Base-by-base conservation (phyloP, 352 stramenopile species). In the Phytophthora nicotianae region DNA sequence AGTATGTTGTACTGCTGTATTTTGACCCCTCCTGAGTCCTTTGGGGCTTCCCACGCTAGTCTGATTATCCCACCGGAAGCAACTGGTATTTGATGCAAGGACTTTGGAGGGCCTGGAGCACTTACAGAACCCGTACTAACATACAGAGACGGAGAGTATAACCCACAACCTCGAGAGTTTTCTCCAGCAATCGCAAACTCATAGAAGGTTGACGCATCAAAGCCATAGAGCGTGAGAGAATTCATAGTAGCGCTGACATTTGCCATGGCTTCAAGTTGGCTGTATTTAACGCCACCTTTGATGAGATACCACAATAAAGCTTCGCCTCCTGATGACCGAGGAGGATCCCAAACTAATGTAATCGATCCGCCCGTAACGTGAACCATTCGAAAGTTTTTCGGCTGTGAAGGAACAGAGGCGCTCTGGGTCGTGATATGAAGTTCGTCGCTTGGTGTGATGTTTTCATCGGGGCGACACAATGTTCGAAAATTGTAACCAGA, bases 401-500 rank as follows among this genome's bases (percentile, higher is more conserved):
- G 80, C 5, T 81, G 62, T 13, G 67, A 85, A 5, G 80, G 75
- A 0, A 74, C 58, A 1, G 66, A 73, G 0, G 51, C 72, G 24
- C 77, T 70, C 24, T 71, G 58, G 0, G 74, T 89, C 3, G 38
- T 77, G 0, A 85, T 42, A 11, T 68, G 11, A 16, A 89, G 66
- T 16, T 81, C 66, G 0, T 75, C 65, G 20, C 75, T 62, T 23
- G 56, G 58, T 0, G 50, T 43, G 8, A 63, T 52, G 16, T 70
- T 58, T 43, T 82, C 67, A 9, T 63, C 67, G 0, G 60, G 24
- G 40, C 61, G 48, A 24, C 80, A 89, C 6, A 80, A 46, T 0
- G 77, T 81, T 3, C 68, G 70, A 5, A 77, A 82, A 40, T 86
- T 89, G 32, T 79, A 79, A 2, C 72, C 68, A 5, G 40, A 54